Percentiles rank a stretch among this genome's conserved stretches.
phyloP scores from a whole-genome alignment of 2,329 filamentous ascomycete genomes.

The Magnaporthiopsis incrustans region DNA sequence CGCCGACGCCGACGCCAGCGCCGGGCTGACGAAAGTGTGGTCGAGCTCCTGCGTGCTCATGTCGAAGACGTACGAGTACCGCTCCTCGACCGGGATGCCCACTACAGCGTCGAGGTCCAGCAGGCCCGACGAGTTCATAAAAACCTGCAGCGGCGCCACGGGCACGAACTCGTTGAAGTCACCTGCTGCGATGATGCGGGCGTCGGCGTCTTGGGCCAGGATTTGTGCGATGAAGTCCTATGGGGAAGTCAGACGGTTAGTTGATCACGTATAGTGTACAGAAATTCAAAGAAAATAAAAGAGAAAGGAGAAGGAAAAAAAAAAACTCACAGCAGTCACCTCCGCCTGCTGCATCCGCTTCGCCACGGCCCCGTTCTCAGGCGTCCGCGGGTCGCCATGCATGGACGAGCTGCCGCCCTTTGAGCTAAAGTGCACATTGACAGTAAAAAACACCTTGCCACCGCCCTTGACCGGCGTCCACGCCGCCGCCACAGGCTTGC shows the following conservation, averaged over 20 bases:
- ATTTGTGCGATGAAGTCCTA: conserved; percentile 46
- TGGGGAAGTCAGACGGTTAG: not conserved
- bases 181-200: conserved; percentile 52
- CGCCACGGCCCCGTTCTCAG: conserved; percentile 55
- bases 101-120: conserved; percentile 54
- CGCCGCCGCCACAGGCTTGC: conserved; percentile 60
- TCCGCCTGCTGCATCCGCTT: conserved; percentile 48
- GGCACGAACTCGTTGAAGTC: conserved; percentile 69
- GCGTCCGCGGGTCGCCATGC: conserved; percentile 58
- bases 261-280: no score
- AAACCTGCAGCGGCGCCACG: conserved; percentile 49
- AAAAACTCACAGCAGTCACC: conserved; percentile 42
- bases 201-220: conserved; percentile 44
- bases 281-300: no score
- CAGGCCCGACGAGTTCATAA: conserved; percentile 45
- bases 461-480: conserved; percentile 50
- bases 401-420: conserved; percentile 59
- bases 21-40: conserved; percentile 58
- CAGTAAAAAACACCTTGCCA: conserved; percentile 53
- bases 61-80: conserved; percentile 65
- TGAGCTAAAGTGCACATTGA: conserved; percentile 61
- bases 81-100: conserved; percentile 43
- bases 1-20: conserved; percentile 34
- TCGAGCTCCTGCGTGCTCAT: conserved; percentile 63
- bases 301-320: no score